A percentile compares a stretch with the other conserved stretches of the same genome.
Evolutionary conservation across 305 asterid species (phyloP).

Genomic region (Striga hermonthica): DNA sequence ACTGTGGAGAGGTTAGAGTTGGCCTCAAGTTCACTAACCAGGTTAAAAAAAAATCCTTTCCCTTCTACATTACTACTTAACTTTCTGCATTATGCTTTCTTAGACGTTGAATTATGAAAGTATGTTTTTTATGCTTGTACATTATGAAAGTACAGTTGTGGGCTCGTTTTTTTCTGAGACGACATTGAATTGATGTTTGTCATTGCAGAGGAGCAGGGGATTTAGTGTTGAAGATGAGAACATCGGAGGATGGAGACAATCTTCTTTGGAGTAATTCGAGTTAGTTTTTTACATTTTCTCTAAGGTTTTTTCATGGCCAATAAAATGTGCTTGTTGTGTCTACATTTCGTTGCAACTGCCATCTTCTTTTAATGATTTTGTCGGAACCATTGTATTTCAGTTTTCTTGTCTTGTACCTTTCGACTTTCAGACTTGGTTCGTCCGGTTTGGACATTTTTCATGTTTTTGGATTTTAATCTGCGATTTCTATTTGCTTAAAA

Average conservation of each 20-base stretch:
- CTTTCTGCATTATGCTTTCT: background rate
- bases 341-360: too few relatives aligned
- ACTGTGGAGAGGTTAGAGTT: slow-evolving; percentile 69
- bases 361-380: too few relatives aligned
- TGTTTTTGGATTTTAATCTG: too few relatives aligned
- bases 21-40: slow-evolving; percentile 63
- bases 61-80: background rate
- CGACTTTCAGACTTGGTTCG: too few relatives aligned
- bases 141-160: background rate
- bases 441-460: too few relatives aligned
- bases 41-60: slow-evolving; percentile 35
- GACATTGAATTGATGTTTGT: background rate
- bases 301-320: background rate
- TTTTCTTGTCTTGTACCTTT: too few relatives aligned
- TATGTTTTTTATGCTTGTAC: background rate
- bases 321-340: too few relatives aligned
- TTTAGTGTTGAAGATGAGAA: slow-evolving; percentile 41
- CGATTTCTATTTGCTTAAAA: too few relatives aligned
- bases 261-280: slow-evolving; percentile 33
- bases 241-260: slow-evolving; percentile 61
- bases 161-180: background rate
- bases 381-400: too few relatives aligned
- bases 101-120: background rate
- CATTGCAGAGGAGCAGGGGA: slow-evolving; percentile 44
- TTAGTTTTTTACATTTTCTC: background rate